A percentile compares a stretch with the other conserved stretches of the same genome.
Conservation (phyloP, 768 basidiomycete species). For the Boletus rubropictus region DNA sequence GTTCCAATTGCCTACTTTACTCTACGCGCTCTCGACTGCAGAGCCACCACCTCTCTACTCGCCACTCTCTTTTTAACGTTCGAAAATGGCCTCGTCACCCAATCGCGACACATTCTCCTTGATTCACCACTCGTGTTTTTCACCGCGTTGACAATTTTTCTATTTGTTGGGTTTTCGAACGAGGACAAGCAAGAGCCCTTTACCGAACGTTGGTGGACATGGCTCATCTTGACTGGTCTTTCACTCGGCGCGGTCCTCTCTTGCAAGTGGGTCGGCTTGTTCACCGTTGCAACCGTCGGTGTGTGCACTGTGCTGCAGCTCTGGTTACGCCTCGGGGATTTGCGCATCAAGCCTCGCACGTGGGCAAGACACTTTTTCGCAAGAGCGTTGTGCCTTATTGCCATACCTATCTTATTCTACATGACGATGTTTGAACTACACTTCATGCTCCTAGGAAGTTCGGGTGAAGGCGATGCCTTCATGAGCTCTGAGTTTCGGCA, state of each 20-base stretch:
- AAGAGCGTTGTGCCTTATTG: constrained; percentile 84
- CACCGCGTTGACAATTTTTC: constrained; percentile 81
- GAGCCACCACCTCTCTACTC: constrained; percentile 86
- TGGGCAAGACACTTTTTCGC: constrained; percentile 86
- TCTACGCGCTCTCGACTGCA: constrained; percentile 86
- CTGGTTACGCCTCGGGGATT: constrained; percentile 86
- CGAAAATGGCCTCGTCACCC: constrained; percentile 93
- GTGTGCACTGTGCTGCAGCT: constrained; percentile 78
- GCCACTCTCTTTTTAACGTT: constrained; percentile 90
- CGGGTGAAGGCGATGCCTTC: constrained; percentile 96
- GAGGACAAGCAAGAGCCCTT: constrained; percentile 85
- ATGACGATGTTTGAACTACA: constrained; percentile 97
- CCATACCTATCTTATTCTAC: constrained; percentile 81
- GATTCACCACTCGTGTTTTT: constrained; percentile 99
- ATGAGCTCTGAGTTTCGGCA: constrained; percentile 99
- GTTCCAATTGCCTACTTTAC: constrained; percentile 91
- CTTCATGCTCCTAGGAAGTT: constrained; percentile 80
- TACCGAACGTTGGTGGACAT: constrained; percentile 85
- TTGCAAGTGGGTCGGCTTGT: constrained; percentile 98
- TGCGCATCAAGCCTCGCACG: constrained; percentile 65
- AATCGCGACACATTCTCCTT: constrained; percentile 94
- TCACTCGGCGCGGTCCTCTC: constrained; percentile 88
- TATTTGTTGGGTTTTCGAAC: constrained; percentile 88
- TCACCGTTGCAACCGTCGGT: constrained; percentile 94
- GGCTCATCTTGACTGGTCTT: constrained; percentile 82